These are phyloP conservation scores for Cucurbita ficifolia DNA, from an alignment of 306 rosid genomes.

Conservation along the genomic window DNA sequence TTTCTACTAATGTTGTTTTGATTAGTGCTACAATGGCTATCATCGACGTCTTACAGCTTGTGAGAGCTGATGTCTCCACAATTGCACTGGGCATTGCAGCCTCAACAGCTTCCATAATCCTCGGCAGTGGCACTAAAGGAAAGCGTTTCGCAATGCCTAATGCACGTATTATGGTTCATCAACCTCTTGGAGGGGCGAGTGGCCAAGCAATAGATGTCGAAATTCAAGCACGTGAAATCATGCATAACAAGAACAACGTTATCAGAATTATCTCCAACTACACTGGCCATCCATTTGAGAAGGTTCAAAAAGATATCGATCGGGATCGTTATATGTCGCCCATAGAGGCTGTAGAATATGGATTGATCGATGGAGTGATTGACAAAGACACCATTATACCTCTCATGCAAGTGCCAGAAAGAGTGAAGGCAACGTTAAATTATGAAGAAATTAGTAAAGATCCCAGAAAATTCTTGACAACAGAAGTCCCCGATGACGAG, in stretches of 20 bases:
- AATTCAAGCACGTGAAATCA: constrained; percentile 80
- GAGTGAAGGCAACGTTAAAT: constrained; percentile 33
- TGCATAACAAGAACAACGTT: constrained; percentile 60
- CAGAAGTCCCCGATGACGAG: constrained; percentile 79
- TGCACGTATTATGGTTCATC: constrained; percentile 83
- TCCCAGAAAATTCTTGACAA: constrained; percentile 49
- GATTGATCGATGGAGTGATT: constrained; percentile 74
- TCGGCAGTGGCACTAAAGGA: constrained; percentile 90
- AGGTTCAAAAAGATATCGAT: constrained; percentile 75
- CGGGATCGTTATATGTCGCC: constrained; percentile 88
- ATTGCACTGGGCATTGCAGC: constrained; percentile 85
- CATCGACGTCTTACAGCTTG: constrained; percentile 77
- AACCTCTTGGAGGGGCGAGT: constrained; percentile 95
- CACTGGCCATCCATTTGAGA: constrained; percentile 73
- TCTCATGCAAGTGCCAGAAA: constrained; percentile 68
- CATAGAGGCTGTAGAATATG: constrained; percentile 91
- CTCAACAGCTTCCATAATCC: constrained; percentile 84
- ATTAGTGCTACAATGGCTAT: constrained; percentile 87
- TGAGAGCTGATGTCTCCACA: constrained; percentile 93
- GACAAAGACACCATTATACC: constrained; percentile 70
- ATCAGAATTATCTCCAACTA: constrained; percentile 48
- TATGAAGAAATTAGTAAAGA: constrained; percentile 45
- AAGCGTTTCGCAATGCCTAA: constrained; percentile 98
- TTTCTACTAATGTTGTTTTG: constrained; percentile 13
- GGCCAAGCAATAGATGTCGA: constrained; percentile 95